Percentiles rank a stretch among this genome's conserved stretches.
These are phyloP conservation scores for Colletotrichum incanum DNA, from an alignment of 2,329 filamentous ascomycete genomes.

Conservation along the genomic window DNA sequence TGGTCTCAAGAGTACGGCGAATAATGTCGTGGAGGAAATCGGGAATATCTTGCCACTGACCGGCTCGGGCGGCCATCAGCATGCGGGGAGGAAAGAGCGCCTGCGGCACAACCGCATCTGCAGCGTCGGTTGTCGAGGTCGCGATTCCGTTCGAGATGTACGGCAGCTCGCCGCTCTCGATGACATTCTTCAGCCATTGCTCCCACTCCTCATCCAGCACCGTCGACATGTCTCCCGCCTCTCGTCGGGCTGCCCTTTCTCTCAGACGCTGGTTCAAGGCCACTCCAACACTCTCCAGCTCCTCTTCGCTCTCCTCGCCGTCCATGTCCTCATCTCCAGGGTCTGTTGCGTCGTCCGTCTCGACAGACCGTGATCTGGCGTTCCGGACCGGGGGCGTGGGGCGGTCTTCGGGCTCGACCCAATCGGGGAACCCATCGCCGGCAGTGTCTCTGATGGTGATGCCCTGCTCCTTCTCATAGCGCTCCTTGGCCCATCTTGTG, in stretches of 20 bases:
- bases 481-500: slow-evolving; percentile 86
- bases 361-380: slow-evolving; percentile 30
- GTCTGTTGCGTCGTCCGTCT: slow-evolving; percentile 31
- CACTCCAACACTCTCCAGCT: slow-evolving; percentile 72
- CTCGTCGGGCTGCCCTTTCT: slow-evolving; percentile 74
- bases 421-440: slow-evolving; percentile 76
- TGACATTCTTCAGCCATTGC: slow-evolving; percentile 80
- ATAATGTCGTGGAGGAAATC: slow-evolving; percentile 69
- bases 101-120: slow-evolving; percentile 48
- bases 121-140: slow-evolving; percentile 53
- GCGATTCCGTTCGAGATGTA: slow-evolving; percentile 60
- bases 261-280: slow-evolving; percentile 76
- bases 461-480: slow-evolving; percentile 83
- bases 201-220: slow-evolving; percentile 82
- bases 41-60: slow-evolving; percentile 72
- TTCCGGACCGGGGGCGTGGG: slow-evolving; percentile 35
- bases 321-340: slow-evolving; percentile 57
- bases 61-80: slow-evolving; percentile 69
- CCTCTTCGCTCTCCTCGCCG: slow-evolving; percentile 69
- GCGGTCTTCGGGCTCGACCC: slow-evolving; percentile 63
- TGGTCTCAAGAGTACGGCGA: slow-evolving; percentile 60
- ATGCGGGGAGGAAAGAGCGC: slow-evolving; percentile 66
- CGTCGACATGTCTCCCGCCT: slow-evolving; percentile 71
- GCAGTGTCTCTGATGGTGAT: slow-evolving; percentile 80
- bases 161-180: slow-evolving; percentile 73